Conservation (phyloP, 2,329 filamentous ascomycete species). For the Verticillium klebahnii region DNA sequence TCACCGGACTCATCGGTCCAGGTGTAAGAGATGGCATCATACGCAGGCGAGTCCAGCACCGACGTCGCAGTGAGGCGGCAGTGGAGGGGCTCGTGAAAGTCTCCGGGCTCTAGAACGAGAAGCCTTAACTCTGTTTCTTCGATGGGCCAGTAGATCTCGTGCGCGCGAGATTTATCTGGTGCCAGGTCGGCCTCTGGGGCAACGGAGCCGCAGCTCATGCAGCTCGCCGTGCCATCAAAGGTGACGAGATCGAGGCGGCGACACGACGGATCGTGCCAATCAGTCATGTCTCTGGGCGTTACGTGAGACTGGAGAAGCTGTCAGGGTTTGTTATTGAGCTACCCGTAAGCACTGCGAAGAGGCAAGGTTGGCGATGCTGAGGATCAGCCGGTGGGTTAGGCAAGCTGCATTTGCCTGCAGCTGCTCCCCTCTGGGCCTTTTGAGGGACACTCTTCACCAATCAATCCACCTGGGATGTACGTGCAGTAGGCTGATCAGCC, state of each 20-base stretch:
- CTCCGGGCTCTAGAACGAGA: neutral
- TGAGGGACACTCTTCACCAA: no score
- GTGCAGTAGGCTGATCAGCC: no score
- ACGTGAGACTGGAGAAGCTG: neutral
- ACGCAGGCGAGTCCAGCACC: constrained; percentile 4
- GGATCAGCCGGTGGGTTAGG: no score
- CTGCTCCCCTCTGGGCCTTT: no score
- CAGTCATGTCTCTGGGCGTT: neutral
- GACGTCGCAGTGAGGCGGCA: neutral
- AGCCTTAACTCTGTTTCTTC: neutral
- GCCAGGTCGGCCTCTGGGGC: neutral
- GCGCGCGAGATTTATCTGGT: no score
- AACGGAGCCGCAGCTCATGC: neutral
- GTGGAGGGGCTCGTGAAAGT: neutral
- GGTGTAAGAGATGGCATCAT: constrained; percentile 31
- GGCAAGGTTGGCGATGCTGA: no score
- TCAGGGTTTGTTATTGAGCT: neutral
- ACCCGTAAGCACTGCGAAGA: no score
- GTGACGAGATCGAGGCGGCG: neutral
- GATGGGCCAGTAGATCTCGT: neutral
- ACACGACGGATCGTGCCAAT: constrained; percentile 5
- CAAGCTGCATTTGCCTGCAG: no score
- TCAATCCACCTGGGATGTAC: no score
- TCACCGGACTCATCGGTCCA: constrained; percentile 21
- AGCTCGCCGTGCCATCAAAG: neutral